A percentile compares a stretch with the other conserved stretches of the same genome.
Evolutionary conservation across 2,329 filamentous ascomycete genomes (phyloP).

Genomic region (Microcyclospora tardicrescens): DNA sequence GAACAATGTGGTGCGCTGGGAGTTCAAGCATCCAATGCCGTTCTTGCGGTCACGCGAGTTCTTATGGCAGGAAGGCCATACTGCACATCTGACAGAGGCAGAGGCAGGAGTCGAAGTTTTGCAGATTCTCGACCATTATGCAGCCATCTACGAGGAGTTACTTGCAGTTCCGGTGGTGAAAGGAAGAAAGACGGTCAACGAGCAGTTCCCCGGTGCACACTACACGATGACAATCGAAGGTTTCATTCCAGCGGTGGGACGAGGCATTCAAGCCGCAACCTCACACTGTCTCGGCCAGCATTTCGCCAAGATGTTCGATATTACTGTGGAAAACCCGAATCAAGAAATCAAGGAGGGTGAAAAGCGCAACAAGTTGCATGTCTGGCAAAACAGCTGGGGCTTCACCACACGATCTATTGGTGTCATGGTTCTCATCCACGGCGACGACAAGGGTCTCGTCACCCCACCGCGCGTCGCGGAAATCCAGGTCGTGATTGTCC

Average conservation of each 20-base stretch:
- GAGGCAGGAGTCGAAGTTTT: constrained; percentile 74
- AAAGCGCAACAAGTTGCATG: constrained; percentile 66
- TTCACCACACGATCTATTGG: constrained; percentile 93
- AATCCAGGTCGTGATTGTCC: constrained; percentile 74
- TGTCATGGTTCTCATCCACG: constrained; percentile 98
- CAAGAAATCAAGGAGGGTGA: constrained; percentile 48
- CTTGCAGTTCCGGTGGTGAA: constrained; percentile 91
- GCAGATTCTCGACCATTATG: constrained; percentile 87
- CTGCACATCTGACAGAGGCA: constrained; percentile 75
- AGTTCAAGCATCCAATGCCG: constrained; percentile 78
- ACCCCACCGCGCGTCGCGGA: constrained; percentile 83
- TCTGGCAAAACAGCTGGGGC: constrained; percentile 99
- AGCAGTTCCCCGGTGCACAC: constrained; percentile 93
- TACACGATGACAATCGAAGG: constrained; percentile 96
- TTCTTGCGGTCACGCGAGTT: constrained; percentile 93
- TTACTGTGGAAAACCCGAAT: constrained; percentile 84
- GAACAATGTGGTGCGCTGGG: constrained; percentile 93
- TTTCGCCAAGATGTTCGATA: constrained; percentile 98
- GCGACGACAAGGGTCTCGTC: constrained; percentile 89
- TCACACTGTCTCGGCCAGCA: constrained; percentile 94
- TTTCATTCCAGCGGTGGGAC: constrained; percentile 88
- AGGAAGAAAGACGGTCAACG: constrained; percentile 89
- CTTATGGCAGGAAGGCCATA: constrained; percentile 95
- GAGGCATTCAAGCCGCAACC: constrained; percentile 92
- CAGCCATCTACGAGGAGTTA: constrained; percentile 81